A percentile compares a stretch with the other conserved stretches of the same genome.
phyloP scores from a whole-genome alignment of 139 green algal species.

The Chlorella sp. region DNA sequence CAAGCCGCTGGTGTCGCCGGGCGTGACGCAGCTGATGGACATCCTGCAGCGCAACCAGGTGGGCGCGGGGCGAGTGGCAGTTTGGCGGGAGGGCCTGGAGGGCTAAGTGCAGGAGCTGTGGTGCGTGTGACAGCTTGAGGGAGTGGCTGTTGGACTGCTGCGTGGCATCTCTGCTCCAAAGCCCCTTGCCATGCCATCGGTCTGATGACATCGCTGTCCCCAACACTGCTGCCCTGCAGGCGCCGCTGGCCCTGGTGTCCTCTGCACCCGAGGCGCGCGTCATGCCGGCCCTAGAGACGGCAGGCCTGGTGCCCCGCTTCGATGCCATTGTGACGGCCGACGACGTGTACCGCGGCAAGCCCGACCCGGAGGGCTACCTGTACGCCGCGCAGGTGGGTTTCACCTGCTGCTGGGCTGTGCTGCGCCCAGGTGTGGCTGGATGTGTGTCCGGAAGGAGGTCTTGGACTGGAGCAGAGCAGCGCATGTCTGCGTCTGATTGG shows the following conservation, averaged over 20 bases:
- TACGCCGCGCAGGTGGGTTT: conserved; percentile 62
- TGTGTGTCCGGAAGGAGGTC: no score
- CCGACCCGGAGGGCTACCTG: conserved; percentile 83
- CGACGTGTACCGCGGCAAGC: conserved; percentile 75
- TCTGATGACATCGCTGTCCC: no score
- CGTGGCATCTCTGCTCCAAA: no score
- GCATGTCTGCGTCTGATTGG: no score
- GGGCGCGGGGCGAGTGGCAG: background rate
- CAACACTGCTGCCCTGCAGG: background rate
- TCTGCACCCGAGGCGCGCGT: conserved; percentile 65
- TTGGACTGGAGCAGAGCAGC: no score
- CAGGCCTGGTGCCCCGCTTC: conserved; percentile 71
- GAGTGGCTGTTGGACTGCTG: no score
- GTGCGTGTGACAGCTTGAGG: no score
- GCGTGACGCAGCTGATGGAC: conserved; percentile 76
- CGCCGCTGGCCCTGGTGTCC: conserved; percentile 82
- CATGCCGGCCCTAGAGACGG: conserved; percentile 53
- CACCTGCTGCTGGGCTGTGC: no score
- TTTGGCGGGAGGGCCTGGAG: no score
- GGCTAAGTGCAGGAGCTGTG: no score
- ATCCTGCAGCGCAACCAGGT: conserved; percentile 56
- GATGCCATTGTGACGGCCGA: conserved; percentile 85
- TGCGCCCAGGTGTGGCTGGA: no score
- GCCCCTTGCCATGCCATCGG: no score
- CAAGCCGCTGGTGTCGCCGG: conserved; percentile 56